Evolutionary conservation across 1,139 yeast genomes (phyloP), one percentile per base, ranked within the genome.

Genomic region (Geotrichum histeridarum): DNA sequence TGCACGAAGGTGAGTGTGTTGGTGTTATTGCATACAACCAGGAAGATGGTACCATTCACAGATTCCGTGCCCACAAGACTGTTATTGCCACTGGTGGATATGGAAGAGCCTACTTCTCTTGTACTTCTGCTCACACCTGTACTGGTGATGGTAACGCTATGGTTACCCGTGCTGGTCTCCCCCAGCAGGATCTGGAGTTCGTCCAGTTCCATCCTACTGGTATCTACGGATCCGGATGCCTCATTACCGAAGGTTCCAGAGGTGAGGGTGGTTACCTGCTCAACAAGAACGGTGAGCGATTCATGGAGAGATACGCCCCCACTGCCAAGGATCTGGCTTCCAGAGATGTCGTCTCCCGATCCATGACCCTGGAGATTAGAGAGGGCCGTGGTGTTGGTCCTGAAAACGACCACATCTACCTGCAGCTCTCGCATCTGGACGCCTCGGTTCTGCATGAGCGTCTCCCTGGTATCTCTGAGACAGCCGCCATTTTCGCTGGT

Each of bases 311-410:
- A 75, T 93, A 93, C 70, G 99, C 99, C 57, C 99, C 99, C 64
- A 86, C 93, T 56, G 99, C 99, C 64, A 93, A 91, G 79, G 99
- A 93, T 76, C 80, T 93, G 73, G 99, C 99, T 57, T 90, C 95
- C 61, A 86, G 99, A 79, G 99, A 93, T 73, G 99, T 93, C 63
- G 99, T 93, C 58, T 90, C 98, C 46, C 84, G 99, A 75, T 95
- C 99, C 65, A 93, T 93, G 75, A 93, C 98, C 60, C 83, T 93
- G 90, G 99, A 93, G 77, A 93, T 93, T 72, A 88, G 95, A 71
- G 98, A 88, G 67, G 98, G 98, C 67, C 88, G 99, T 77, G 99
- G 99, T 81, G 98, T 94, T 59, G 99, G 99, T 66, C 93, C 95
- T 66, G 81, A 81, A 67, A 86, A 86, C 76, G 99, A 93, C 76